Conservation (phyloP, 345 rosid species). For the Sisymbrium altissimum region DNA sequence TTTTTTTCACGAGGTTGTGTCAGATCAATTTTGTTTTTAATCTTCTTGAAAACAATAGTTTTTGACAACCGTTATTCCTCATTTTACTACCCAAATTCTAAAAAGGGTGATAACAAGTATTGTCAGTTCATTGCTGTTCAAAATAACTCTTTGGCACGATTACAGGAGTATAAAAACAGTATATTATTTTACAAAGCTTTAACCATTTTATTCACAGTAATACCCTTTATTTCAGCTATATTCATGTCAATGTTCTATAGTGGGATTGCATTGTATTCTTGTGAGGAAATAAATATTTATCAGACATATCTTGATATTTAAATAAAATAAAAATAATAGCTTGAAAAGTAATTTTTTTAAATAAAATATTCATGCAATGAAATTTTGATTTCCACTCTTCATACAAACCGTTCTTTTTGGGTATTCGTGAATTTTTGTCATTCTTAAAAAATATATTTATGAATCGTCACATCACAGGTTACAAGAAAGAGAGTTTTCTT, state of each 20-base stretch:
- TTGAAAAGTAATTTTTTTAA: not conserved
- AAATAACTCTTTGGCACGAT: too few relatives aligned
- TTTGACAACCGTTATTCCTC: not conserved
- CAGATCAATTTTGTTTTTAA: constrained; percentile 36
- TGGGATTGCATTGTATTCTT: constrained; percentile 2
- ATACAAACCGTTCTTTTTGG: constrained; percentile 8
- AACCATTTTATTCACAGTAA: not conserved
- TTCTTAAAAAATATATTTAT: constrained; percentile 13
- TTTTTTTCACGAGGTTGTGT: constrained; percentile 74
- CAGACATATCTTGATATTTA: not conserved
- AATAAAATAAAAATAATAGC: not conserved
- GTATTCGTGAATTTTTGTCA: constrained; percentile 2
- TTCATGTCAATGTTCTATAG: not conserved
- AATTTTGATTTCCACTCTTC: constrained; percentile 2
- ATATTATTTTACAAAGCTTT: too few relatives aligned
- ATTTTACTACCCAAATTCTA: not conserved
- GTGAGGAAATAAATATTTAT: not conserved
- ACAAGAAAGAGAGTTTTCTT: not conserved
- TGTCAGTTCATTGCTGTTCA: too few relatives aligned
- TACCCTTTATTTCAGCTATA: too few relatives aligned
- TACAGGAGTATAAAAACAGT: too few relatives aligned
- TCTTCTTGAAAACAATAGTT: not conserved
- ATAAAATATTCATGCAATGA: constrained; percentile 18
- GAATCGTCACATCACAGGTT: constrained; percentile 29
- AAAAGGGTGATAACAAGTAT: too few relatives aligned